These are phyloP conservation scores for Acorus calamus DNA, from an alignment of 106 monocot genomes.

Conservation along the genomic window DNA sequence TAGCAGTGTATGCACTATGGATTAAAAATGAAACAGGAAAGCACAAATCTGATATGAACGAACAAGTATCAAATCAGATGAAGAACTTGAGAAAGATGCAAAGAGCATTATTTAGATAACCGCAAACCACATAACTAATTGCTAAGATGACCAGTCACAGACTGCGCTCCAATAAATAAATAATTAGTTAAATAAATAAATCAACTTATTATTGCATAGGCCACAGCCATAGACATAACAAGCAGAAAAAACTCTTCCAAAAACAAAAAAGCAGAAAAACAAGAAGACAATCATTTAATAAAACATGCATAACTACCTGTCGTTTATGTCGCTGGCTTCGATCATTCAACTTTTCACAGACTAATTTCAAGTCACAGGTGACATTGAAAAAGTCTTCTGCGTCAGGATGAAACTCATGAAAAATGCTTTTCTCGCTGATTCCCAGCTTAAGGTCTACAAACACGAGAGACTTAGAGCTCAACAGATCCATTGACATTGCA, in stretches of 20 bases:
- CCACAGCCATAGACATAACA: too few relatives aligned
- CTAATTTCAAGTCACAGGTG: conserved; percentile 93
- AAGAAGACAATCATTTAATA: too few relatives aligned
- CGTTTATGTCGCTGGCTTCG: conserved; percentile 77
- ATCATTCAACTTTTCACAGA: conserved; percentile 90
- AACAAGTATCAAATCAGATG: not conserved
- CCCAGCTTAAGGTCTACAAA: conserved; percentile 84
- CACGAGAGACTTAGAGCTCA: not conserved
- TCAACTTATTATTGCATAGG: too few relatives aligned
- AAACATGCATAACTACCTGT: conserved; percentile 36
- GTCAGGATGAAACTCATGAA: conserved; percentile 97
- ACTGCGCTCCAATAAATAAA: too few relatives aligned
- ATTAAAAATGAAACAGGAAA: not conserved
- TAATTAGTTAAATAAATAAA: too few relatives aligned
- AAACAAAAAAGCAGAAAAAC: too few relatives aligned
- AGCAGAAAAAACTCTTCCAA: too few relatives aligned
- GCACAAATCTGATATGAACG: not conserved
- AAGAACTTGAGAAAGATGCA: not conserved
- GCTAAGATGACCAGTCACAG: too few relatives aligned
- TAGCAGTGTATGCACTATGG: not conserved
- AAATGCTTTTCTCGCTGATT: conserved; percentile 89
- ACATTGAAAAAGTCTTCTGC: conserved; percentile 99
- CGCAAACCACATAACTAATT: too few relatives aligned
- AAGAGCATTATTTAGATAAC: too few relatives aligned
- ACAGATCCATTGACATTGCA: too few relatives aligned